Evolutionary conservation across 2,329 filamentous ascomycete species (phyloP).

Genomic region (Colletotrichum sp.): DNA sequence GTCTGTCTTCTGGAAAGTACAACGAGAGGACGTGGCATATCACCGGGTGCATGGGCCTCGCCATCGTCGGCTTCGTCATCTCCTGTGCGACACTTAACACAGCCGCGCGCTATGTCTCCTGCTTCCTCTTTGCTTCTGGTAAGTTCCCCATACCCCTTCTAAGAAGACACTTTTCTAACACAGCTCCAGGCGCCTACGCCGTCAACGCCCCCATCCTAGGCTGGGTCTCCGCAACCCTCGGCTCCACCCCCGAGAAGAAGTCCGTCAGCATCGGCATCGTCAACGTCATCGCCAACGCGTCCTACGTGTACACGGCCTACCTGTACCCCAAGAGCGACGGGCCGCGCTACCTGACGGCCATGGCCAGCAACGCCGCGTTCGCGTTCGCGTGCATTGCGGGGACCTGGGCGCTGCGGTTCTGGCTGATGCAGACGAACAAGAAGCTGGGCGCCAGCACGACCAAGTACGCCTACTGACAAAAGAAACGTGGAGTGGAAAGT

Average conservation of each 20-base stretch:
- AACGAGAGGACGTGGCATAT: constrained; percentile 47
- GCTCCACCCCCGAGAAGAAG: constrained; percentile 49
- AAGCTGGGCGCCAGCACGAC: constrained; percentile 23
- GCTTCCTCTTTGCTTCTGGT: constrained; percentile 36
- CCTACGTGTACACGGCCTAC: constrained; percentile 51
- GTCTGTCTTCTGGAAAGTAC: constrained; percentile 45
- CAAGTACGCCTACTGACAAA: constrained; percentile 24
- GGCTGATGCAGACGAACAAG: constrained; percentile 28
- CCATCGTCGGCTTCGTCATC: constrained; percentile 43
- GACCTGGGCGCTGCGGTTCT: constrained; percentile 28
- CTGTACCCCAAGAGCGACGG: constrained; percentile 44
- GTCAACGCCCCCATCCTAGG: constrained; percentile 40
- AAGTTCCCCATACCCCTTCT: too few species aligned
- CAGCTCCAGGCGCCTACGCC: constrained; percentile 31
- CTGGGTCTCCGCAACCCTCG: constrained; percentile 45
- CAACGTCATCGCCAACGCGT: constrained; percentile 46
- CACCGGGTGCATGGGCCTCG: constrained; percentile 39
- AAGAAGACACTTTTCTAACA: neutral
- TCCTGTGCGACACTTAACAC: constrained; percentile 33
- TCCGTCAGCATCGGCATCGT: constrained; percentile 46
- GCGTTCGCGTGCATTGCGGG: constrained; percentile 28
- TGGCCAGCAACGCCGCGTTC: constrained; percentile 33
- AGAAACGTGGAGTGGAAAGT: too few species aligned
- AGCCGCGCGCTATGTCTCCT: constrained; percentile 34
- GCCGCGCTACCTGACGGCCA: constrained; percentile 45